Evolutionary conservation across 2,329 filamentous ascomycete genomes (phyloP).

Genomic region (Xylaria sp.): DNA sequence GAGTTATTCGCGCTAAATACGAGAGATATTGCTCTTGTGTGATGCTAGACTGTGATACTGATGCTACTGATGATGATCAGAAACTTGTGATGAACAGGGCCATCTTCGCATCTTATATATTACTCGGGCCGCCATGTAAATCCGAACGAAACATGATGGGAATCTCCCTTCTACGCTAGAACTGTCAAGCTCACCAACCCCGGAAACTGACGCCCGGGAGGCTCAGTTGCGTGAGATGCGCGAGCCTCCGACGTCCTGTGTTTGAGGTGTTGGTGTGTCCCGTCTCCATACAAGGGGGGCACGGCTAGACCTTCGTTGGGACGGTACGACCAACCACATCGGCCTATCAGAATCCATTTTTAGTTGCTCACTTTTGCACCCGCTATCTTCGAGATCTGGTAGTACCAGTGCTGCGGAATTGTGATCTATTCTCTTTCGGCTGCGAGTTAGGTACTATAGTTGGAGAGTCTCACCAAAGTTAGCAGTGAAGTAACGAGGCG

Average conservation of each 20-base stretch:
- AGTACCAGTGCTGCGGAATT: not conserved
- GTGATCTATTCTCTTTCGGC: not conserved
- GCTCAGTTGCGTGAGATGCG: constrained; percentile 36
- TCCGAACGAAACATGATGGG: not conserved
- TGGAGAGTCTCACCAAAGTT: not conserved
- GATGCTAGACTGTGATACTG: constrained; percentile 14
- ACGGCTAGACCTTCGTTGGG: constrained; percentile 19
- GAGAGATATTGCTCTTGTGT: constrained; percentile 24
- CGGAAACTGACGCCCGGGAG: constrained; percentile 28
- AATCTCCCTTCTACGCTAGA: constrained; percentile 2
- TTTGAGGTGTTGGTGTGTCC: constrained; percentile 33
- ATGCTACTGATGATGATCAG: constrained; percentile 18
- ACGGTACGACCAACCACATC: constrained; percentile 21
- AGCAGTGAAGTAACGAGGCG: not conserved
- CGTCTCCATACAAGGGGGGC: constrained; percentile 25
- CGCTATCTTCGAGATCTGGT: not conserved
- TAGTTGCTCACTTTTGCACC: not conserved
- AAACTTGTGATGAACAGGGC: not conserved
- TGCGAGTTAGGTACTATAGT: not conserved
- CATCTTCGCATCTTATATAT: constrained; percentile 31
- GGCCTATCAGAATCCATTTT: not conserved
- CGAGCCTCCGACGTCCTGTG: constrained; percentile 31
- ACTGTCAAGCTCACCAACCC: not conserved
- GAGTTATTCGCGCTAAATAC: not conserved
- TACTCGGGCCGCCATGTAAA: too few species aligned